Evolutionary conservation across 768 basidiomycete genomes (phyloP).

Genomic region (Boletellus sp.): DNA sequence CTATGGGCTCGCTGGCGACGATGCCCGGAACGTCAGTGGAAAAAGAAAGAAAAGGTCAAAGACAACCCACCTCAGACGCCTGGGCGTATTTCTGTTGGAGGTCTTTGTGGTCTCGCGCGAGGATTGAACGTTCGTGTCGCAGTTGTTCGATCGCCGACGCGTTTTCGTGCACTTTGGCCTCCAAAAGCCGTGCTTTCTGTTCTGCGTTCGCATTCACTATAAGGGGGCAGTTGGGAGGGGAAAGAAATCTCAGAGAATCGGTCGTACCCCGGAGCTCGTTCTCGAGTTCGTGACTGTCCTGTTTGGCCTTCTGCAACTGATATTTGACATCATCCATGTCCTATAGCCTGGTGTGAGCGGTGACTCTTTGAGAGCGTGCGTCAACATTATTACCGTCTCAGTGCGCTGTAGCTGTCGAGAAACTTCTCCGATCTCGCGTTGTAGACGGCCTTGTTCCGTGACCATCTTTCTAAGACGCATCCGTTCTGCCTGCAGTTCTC

Average conservation of each 20-base stretch:
- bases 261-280: slow-evolving; percentile 66
- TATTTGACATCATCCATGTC: slow-evolving; percentile 76
- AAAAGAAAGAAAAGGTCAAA: neutral
- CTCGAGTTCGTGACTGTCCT: slow-evolving; percentile 71
- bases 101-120: slow-evolving; percentile 66
- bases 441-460: slow-evolving; percentile 58
- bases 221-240: neutral
- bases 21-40: neutral
- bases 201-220: slow-evolving; percentile 64
- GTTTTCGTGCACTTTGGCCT: slow-evolving; percentile 67
- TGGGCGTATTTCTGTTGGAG: slow-evolving; percentile 67
- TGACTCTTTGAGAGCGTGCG: neutral
- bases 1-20: slow-evolving; percentile 51
- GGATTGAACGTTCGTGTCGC: slow-evolving; percentile 69
- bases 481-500: slow-evolving; percentile 68
- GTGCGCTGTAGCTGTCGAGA: slow-evolving; percentile 63
- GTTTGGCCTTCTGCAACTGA: slow-evolving; percentile 65
- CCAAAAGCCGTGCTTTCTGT: slow-evolving; percentile 68
- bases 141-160: slow-evolving; percentile 67
- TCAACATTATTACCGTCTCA: slow-evolving; percentile 50
- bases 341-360: slow-evolving; percentile 34
- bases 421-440: slow-evolving; percentile 64
- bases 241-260: neutral
- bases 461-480: slow-evolving; percentile 58
- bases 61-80: slow-evolving; percentile 57